Conservation (phyloP, 176 grass and related monocot genomes). For the Olyra latifolia region DNA sequence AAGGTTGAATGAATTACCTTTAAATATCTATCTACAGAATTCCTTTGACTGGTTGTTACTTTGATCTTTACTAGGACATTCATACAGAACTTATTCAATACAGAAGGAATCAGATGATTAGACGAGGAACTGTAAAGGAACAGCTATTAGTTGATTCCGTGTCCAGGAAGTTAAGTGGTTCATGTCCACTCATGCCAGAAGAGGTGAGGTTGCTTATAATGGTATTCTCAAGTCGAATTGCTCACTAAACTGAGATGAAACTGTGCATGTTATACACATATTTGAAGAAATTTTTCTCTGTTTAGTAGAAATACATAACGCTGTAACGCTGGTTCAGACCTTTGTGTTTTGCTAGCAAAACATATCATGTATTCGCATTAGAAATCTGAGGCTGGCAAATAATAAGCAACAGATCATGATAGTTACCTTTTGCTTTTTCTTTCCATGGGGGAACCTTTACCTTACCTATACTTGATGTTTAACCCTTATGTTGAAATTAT, state of each 20-base stretch:
- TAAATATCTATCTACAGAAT: not conserved
- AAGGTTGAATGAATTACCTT: not conserved
- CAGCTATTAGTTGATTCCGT: constrained; percentile 80
- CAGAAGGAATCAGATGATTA: constrained; percentile 93
- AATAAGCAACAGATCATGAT: not conserved
- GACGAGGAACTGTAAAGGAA: constrained; percentile 71
- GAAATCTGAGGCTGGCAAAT: constrained; percentile 7
- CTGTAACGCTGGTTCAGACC: not conserved
- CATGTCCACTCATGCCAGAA: constrained; percentile 94
- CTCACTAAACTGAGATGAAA: not conserved
- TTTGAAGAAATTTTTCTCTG: not conserved
- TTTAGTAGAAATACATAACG: not conserved
- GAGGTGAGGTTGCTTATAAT: constrained; percentile 64
- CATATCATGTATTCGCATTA: not conserved
- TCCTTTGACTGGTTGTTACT: constrained; percentile 37
- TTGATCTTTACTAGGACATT: constrained; percentile 71
- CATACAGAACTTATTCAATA: constrained; percentile 96
- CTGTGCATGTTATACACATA: not conserved
- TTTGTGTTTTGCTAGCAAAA: not conserved
- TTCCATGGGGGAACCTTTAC: not conserved
- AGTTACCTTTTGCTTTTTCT: not conserved
- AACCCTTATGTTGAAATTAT: not conserved
- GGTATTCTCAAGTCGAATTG: not conserved
- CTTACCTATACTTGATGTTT: constrained; percentile 4
- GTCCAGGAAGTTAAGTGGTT: constrained; percentile 78